Conservation (phyloP, 2,329 filamentous ascomycete species). For the Davidsoniella virescens region DNA sequence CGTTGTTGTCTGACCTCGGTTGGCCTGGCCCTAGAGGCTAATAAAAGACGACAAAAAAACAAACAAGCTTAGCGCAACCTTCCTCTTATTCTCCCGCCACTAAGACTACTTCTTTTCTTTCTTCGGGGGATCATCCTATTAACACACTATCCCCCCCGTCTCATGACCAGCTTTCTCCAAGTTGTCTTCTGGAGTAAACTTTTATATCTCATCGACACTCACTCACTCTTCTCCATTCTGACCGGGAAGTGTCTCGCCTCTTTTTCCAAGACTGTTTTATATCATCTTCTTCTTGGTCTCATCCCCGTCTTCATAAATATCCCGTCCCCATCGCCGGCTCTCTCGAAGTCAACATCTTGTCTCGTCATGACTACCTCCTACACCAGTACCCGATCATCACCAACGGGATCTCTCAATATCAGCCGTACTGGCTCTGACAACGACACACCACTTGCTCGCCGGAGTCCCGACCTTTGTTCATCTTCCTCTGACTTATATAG, state of each 20-base stretch:
- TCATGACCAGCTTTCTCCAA: constrained; percentile 6
- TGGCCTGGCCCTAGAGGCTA: neutral
- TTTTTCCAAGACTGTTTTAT: neutral
- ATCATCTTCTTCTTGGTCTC: neutral
- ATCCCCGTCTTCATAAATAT: neutral
- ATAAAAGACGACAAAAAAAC: too few species aligned
- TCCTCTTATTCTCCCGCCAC: neutral
- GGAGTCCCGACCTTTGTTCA: constrained; percentile 4
- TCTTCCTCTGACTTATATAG: neutral
- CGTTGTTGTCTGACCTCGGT: neutral
- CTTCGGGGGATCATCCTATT: neutral
- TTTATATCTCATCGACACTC: neutral
- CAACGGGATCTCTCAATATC: constrained; percentile 4
- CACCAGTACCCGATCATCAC: constrained; percentile 7
- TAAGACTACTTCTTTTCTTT: neutral
- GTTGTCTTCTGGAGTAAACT: neutral
- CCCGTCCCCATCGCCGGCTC: neutral
- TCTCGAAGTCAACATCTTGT: neutral
- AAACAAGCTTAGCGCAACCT: neutral
- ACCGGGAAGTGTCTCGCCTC: neutral
- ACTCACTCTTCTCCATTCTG: neutral
- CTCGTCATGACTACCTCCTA: constrained; percentile 6
- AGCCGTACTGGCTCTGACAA: constrained; percentile 9
- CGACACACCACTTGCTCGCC: constrained; percentile 9
- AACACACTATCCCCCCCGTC: neutral